Evolutionary conservation across 805 yeast species (phyloP).

Genomic region (Cyberlindnera saturnus): DNA sequence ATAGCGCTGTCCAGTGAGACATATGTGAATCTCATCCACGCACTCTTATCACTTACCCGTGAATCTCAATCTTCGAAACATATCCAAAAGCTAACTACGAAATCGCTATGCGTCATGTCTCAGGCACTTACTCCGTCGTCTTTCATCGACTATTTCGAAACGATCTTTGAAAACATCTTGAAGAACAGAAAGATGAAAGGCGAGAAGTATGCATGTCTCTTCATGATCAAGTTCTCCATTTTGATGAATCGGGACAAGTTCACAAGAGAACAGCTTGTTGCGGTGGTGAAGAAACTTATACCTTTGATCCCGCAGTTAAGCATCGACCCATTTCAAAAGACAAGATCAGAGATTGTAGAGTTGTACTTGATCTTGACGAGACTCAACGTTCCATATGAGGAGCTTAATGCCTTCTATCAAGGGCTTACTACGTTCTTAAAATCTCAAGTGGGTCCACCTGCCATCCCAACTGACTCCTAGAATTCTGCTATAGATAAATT

Average conservation of each 20-base stretch:
- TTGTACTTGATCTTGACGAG: conserved; percentile 12
- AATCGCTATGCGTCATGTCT: conserved; percentile 22
- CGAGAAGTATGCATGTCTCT: conserved; percentile 20
- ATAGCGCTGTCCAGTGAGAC: conserved; percentile 9
- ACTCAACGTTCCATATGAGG: neutral
- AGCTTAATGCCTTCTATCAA: conserved; percentile 6
- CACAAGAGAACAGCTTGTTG: neutral
- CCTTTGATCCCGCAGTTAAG: conserved; percentile 7
- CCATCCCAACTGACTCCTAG: neutral
- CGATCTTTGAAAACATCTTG: conserved; percentile 11
- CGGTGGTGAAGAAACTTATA: conserved; percentile 5
- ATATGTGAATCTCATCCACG: conserved; percentile 13
- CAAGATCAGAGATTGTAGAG: conserved; percentile 17
- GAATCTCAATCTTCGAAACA: conserved; percentile 13
- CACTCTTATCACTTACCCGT: conserved; percentile 19
- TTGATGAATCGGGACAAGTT: conserved; percentile 9
- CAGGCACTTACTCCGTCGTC: conserved; percentile 15
- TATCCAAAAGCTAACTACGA: conserved; percentile 10
- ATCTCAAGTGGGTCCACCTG: conserved; percentile 7
- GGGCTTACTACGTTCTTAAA: conserved; percentile 9
- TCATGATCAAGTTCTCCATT: conserved; percentile 20
- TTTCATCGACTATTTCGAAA: conserved; percentile 15
- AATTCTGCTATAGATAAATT: neutral
- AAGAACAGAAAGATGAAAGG: conserved; percentile 13
- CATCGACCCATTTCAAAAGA: conserved; percentile 16